Base-by-base conservation (phyloP, 1,139 yeast genomes). In the Ogataea hybrid region DNA sequence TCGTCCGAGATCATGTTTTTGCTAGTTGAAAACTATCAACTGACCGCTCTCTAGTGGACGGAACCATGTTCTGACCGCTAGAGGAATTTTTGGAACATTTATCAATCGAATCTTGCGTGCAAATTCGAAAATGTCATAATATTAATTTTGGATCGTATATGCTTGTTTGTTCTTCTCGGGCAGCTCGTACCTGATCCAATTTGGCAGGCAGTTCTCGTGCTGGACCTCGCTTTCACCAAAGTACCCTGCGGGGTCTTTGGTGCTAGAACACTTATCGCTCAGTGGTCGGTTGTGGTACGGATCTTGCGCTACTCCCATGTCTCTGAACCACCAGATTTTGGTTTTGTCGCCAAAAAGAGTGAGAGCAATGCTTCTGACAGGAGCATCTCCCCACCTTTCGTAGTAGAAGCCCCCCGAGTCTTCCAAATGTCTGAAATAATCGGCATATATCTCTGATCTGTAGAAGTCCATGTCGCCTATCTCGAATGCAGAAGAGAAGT, bases 1-100 rank as follows among this genome's bases (percentile, higher is more conserved):
- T 89, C 96, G 96, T 92, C 97, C 97, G 98, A 90, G 98, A 88
- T 88, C 95, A 95, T 90, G 97, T 90, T 86, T 89, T 90, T 90
- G 98, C 98, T 90, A 95, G 97, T 90, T 90, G 97, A 90, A 90
- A 90, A 89, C 92, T 84, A 79, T 83, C 84, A 86, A 92, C 95
- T 69, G 97, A 89, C 97, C 89, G 79, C 97, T 89, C 83, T 87
- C 82, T 70, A 64, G 70, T 69, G 76, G 65, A 69, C 63, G 57
- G 59, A 63, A 66, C 73, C 71, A 9, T 65, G 76, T 73, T 61
- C 62, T 55, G 63, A 61, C 58, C 62, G 59, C 64, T 63, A 61
- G 73, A 81, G 86, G 94, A 84, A 84, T 84, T 83, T 84, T 84
- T 84, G 92, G 88, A 80, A 61, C 39, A 28, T 32, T 5, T 32